phyloP scores from a whole-genome alignment of 257 asterid genomes.

The Nicotiana knightiana region DNA sequence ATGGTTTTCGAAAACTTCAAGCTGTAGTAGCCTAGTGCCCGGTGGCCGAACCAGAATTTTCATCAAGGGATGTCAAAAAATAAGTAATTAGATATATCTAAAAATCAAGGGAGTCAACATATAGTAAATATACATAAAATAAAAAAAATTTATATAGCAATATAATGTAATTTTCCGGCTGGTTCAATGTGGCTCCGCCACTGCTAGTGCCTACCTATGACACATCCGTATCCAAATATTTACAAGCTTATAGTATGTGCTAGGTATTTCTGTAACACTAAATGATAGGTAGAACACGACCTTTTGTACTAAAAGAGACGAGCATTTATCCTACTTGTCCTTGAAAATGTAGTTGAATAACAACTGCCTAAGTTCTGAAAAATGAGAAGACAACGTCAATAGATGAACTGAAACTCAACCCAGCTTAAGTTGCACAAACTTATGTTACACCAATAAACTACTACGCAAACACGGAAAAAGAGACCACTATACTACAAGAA shows the following conservation, averaged over 20 bases:
- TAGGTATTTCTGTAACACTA: neutral
- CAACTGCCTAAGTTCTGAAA: neutral
- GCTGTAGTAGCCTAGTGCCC: neutral
- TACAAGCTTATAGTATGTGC: neutral
- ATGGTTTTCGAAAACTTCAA: neutral
- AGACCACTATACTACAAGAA: neutral
- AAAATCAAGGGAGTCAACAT: too few relatives aligned
- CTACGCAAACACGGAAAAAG: neutral
- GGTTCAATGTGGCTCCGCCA: too few relatives aligned
- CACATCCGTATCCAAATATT: neutral
- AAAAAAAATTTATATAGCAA: too few relatives aligned
- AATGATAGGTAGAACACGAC: neutral
- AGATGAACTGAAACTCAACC: neutral
- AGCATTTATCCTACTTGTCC: neutral
- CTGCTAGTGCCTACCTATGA: neutral
- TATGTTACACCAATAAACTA: neutral
- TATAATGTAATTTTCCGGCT: too few relatives aligned
- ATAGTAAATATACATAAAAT: too few relatives aligned
- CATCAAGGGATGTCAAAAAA: too few relatives aligned
- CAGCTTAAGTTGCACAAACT: conserved; percentile 2
- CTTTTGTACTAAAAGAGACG: neutral
- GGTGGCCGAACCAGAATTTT: too few relatives aligned
- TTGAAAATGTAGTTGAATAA: neutral
- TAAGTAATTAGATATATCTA: too few relatives aligned
- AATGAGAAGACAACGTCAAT: neutral